Conservation (phyloP, 179 eudicot species). For the Beta corolliflora region DNA sequence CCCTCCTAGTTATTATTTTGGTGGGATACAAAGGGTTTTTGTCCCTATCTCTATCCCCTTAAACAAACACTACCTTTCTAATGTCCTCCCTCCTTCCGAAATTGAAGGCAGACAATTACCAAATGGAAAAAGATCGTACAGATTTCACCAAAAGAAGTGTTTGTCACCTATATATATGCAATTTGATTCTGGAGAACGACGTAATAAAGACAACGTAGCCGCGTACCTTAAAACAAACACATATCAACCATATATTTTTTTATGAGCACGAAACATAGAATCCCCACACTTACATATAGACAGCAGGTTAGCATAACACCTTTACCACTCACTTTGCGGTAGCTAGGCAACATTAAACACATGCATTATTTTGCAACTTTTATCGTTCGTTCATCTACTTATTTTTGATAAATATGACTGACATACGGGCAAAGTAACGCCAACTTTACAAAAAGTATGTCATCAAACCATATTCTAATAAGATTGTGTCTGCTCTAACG, state of each 20-base stretch:
- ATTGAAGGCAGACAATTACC: not conserved
- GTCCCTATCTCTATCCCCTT: too few relatives aligned
- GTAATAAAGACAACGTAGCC: not conserved
- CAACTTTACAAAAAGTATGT: constrained; percentile 15
- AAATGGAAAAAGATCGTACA: not conserved
- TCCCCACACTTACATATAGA: not conserved
- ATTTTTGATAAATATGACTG: constrained; percentile 2
- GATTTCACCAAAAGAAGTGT: not conserved
- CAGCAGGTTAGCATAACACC: constrained; percentile 3
- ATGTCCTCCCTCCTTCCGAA: not conserved
- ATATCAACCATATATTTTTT: not conserved
- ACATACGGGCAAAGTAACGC: constrained; percentile 10
- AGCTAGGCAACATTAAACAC: not conserved
- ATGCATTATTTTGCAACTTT: not conserved
- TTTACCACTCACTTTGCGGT: constrained; percentile 7
- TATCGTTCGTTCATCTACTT: not conserved
- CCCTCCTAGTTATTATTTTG: too few relatives aligned
- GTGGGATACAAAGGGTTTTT: too few relatives aligned
- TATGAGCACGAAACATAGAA: not conserved
- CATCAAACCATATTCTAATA: not conserved
- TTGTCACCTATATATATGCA: not conserved
- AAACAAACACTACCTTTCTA: too few relatives aligned
- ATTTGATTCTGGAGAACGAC: not conserved
- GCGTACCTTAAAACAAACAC: not conserved
- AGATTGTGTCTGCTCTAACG: not conserved